A percentile compares a stretch with the other conserved stretches of the same genome.
phyloP scores from a whole-genome alignment of 129 eudicot genomes.

The Solidago caesia region DNA sequence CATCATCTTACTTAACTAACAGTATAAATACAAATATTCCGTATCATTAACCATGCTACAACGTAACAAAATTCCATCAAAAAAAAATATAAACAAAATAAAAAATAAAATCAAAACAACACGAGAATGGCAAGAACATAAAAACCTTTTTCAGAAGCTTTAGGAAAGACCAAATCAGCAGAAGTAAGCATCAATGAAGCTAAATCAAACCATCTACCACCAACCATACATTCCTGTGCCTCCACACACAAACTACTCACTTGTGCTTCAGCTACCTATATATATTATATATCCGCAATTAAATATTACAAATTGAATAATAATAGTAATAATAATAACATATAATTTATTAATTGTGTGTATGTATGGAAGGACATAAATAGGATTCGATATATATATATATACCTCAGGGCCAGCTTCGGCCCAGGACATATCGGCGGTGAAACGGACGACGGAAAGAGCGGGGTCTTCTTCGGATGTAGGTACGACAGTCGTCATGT shows the following conservation, averaged over 20 bases:
- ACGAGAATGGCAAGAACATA: not conserved
- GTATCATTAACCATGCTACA: not conserved
- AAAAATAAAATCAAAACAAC: not conserved
- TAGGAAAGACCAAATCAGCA: conserved; percentile 69
- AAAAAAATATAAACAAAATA: not conserved
- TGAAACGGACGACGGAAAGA: conserved; percentile 81
- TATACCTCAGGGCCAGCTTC: conserved; percentile 92
- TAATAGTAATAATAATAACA: not conserved
- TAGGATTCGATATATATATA: not conserved
- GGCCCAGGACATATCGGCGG: conserved; percentile 81
- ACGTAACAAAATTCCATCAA: not conserved
- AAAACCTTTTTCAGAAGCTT: conserved; percentile 78
- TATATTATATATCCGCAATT: not conserved
- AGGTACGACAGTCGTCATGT: conserved; percentile 88
- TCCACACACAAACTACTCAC: conserved; percentile 64
- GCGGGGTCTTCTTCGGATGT: conserved; percentile 93
- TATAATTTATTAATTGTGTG: not conserved
- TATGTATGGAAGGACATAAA: not conserved
- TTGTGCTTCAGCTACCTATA: conserved; percentile 73
- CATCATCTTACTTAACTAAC: too few relatives aligned
- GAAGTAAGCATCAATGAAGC: conserved; percentile 80
- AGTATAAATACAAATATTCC: not conserved
- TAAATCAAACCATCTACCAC: conserved; percentile 80
- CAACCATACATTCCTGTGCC: conserved; percentile 74
- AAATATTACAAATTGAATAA: not conserved